phyloP scores from a whole-genome alignment of 306 rosid genomes.

The Potentilla sterilis region DNA sequence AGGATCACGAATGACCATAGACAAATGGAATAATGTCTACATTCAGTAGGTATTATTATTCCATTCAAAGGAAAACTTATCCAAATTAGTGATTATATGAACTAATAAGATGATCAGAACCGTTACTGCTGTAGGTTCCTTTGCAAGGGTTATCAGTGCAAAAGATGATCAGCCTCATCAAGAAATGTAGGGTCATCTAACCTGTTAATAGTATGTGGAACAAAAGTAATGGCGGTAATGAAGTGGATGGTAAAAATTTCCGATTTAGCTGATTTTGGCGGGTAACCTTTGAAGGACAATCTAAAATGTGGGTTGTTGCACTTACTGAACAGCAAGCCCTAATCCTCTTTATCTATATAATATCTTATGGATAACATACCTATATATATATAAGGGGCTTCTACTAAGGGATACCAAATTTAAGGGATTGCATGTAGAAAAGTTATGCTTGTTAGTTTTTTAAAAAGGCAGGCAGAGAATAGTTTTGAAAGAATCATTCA shows the following conservation, averaged over 20 bases:
- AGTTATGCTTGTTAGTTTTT: background rate
- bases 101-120: conserved; percentile 1
- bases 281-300: background rate
- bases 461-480: background rate
- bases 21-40: background rate
- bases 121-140: background rate
- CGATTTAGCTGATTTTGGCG: background rate
- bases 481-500: background rate
- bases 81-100: background rate
- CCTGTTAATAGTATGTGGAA: background rate
- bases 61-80: background rate
- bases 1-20: background rate
- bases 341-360: background rate
- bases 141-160: background rate
- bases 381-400: background rate
- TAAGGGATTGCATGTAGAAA: background rate
- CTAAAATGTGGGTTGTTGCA: background rate
- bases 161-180: background rate
- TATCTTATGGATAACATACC: background rate
- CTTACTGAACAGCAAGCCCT: background rate
- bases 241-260: background rate
- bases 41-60: background rate
- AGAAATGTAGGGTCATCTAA: conserved; percentile 1
- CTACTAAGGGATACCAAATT: background rate
- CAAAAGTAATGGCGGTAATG: background rate